Base-by-base conservation (phyloP, 108 stramenopile genomes). In the Parmales sp. region DNA sequence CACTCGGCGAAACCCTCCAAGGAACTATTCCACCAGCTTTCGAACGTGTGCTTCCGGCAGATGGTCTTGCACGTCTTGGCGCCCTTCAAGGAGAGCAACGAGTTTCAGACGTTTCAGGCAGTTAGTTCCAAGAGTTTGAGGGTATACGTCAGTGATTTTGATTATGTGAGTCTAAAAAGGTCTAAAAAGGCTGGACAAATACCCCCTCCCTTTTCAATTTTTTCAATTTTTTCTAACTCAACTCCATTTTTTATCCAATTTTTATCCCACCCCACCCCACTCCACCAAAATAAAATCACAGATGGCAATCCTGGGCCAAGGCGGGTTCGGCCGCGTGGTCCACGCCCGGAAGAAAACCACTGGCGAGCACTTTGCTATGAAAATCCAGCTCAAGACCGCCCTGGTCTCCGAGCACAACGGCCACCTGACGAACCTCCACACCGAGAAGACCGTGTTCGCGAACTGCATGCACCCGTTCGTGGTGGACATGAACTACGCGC, bases 391-490 rank as follows among this genome's bases (percentile, higher is more conserved):
- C 0, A 70, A 70, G 69, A 45, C 4, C 46, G 69, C 50, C n/a
- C 69, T 51, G 50, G 66, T 34, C 20, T 69, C 54, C 9, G 65
- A 63, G 41, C 26, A 65, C 41, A 38, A 18, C 36, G 69, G 36
- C 9, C 63, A 70, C 39, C 38, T 66, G 37, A 41, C 44, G 1
- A 51, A 41, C 50, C 44, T 75, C 22, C 69, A 66, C 18, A 65
- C 65, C 36, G 74, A 75, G 50, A 63, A 54, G 50, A 75, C 69
- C 25, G 63, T 46, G 25, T 65, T 75, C 13, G 69, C 66, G n/a
- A 48, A 54, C 37, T 75, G 74, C 38, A 46, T 50, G 39, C 74
- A 69, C 65, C 74, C 74, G 6, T 75, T 75, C 34, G 70, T 75
- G 13, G 74, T 75, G 1, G 44, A 39, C 0, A 51, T 75, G 37